Conservation (phyloP, 176 grass and related monocot species). For the Carex parvula region DNA sequence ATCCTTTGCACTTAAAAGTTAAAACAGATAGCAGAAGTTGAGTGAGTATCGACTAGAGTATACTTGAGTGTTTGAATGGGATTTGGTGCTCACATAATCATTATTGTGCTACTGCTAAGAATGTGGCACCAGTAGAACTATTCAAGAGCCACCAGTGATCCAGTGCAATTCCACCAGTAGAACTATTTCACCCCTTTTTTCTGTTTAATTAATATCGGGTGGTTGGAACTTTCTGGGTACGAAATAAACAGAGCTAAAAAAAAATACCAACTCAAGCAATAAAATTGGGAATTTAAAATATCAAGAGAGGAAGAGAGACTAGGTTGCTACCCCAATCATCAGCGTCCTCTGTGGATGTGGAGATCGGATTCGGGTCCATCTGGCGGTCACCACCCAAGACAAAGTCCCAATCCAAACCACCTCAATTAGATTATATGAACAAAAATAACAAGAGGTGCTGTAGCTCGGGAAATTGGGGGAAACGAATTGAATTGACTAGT, state of each 20-base stretch:
- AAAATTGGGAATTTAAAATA: background rate
- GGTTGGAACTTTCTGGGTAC: background rate
- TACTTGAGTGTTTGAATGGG: background rate
- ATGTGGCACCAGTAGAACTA: background rate
- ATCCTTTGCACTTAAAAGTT: no score
- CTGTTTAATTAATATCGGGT: background rate
- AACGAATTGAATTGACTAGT: no score
- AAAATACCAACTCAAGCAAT: background rate
- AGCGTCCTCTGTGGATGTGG: background rate
- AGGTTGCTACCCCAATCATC: slow-evolving; percentile 18
- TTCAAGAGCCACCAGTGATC: background rate
- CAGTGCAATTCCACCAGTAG: background rate
- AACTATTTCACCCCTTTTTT: background rate
- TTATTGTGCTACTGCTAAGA: background rate
- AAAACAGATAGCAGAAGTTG: background rate
- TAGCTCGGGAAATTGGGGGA: background rate
- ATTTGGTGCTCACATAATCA: background rate
- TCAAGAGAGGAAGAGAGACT: slow-evolving; percentile 4
- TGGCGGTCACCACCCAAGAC: no score
- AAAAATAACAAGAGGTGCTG: background rate
- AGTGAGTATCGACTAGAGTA: background rate
- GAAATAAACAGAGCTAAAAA: no score
- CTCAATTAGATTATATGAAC: background rate
- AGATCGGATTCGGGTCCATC: slow-evolving; percentile 18
- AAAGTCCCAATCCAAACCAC: background rate